phyloP scores from a whole-genome alignment of 768 basidiomycete genomes.

The Clathrus columnatus region DNA sequence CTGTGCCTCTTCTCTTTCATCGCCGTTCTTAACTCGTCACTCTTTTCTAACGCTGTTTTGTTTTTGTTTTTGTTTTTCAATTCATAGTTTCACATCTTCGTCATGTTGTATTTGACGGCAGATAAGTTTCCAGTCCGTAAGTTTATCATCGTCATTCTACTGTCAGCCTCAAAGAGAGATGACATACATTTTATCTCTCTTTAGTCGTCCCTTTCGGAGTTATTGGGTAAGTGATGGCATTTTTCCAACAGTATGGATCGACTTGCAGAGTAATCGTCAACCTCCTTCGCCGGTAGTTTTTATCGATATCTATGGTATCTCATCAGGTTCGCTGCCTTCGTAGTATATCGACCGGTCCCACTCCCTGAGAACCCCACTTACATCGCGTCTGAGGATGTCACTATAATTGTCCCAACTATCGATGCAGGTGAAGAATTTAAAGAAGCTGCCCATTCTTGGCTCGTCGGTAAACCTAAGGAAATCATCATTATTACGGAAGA shows the following conservation, averaged over 20 bases:
- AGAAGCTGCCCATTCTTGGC: slow-evolving; percentile 87
- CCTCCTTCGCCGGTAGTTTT: slow-evolving; percentile 53
- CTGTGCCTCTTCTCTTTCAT: not conserved
- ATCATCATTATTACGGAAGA: slow-evolving; percentile 75
- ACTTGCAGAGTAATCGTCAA: not conserved
- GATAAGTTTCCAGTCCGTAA: slow-evolving; percentile 87
- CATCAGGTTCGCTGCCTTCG: slow-evolving; percentile 72
- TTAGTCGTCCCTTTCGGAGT: slow-evolving; percentile 84
- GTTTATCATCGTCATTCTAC: slow-evolving; percentile 24
- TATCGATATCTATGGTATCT: slow-evolving; percentile 92
- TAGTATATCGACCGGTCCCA: slow-evolving; percentile 81
- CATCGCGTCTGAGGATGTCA: slow-evolving; percentile 85
- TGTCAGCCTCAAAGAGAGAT: not conserved
- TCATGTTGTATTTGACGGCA: slow-evolving; percentile 83
- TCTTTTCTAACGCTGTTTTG: not conserved
- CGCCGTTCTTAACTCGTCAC: not conserved
- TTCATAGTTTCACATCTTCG: too few species aligned
- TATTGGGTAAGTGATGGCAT: slow-evolving; percentile 60
- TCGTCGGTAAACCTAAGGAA: slow-evolving; percentile 84
- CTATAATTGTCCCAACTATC: slow-evolving; percentile 93
- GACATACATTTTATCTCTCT: slow-evolving; percentile 9
- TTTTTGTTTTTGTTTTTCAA: not conserved
- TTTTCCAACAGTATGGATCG: not conserved
- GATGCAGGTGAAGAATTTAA: slow-evolving; percentile 95
- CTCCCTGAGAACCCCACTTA: slow-evolving; percentile 88